Conservation (phyloP, 2,329 filamentous ascomycete genomes). For the Celoporthe dispersa region DNA sequence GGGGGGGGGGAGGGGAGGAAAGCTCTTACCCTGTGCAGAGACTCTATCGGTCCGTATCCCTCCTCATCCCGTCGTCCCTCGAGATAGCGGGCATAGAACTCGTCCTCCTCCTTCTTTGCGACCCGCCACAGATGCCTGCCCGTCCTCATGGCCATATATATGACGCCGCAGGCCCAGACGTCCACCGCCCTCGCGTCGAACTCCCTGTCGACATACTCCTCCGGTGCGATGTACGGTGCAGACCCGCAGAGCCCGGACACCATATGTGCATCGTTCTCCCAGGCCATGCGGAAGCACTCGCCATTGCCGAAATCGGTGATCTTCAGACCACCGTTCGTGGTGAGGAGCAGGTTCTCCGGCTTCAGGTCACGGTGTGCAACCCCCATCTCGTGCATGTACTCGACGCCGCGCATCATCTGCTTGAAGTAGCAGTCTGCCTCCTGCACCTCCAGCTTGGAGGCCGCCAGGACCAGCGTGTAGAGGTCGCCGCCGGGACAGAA, state of each 20-base stretch:
- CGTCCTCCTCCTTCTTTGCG: constrained; percentile 96
- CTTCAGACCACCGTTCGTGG: constrained; percentile 89
- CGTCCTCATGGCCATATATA: constrained; percentile 99
- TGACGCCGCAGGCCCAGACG: constrained; percentile 97
- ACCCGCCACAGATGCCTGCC: constrained; percentile 95
- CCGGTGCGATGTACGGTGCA: constrained; percentile 94
- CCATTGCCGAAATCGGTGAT: constrained; percentile 99
- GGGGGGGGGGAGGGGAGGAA: no score
- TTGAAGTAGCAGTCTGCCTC: constrained; percentile 99
- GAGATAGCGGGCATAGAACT: constrained; percentile 94
- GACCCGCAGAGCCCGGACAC: constrained; percentile 95
- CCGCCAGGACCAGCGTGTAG: constrained; percentile 89
- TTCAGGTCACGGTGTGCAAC: constrained; percentile 97
- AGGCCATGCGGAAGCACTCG: constrained; percentile 99
- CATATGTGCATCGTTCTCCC: constrained; percentile 98
- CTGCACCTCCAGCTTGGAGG: constrained; percentile 85
- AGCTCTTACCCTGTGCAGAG: constrained; percentile 80
- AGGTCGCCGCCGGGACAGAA: constrained; percentile 96
- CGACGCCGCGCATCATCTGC: constrained; percentile 97
- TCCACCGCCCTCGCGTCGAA: constrained; percentile 98
- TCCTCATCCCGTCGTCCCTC: constrained; percentile 92
- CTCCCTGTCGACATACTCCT: constrained; percentile 93
- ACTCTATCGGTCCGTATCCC: constrained; percentile 96
- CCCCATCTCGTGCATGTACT: constrained; percentile 99
- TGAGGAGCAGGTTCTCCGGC: constrained; percentile 93